phyloP scores from a whole-genome alignment of 2,329 filamentous ascomycete species.

The Dothideomycetes sp. region DNA sequence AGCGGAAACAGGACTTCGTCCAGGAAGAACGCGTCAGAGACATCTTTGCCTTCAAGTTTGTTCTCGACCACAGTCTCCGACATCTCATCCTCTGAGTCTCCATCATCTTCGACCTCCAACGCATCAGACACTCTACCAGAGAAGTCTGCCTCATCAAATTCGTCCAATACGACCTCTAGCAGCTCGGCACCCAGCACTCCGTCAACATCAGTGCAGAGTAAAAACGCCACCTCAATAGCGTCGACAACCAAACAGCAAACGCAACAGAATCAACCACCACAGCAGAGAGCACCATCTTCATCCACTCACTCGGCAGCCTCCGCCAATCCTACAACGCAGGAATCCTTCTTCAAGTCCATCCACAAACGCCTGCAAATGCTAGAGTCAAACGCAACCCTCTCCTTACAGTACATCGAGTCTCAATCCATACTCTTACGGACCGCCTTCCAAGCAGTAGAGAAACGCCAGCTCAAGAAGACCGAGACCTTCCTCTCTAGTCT shows the following conservation, averaged over 20 bases:
- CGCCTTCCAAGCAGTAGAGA: constrained; percentile 76
- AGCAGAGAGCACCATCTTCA: no score
- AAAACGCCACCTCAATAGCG: background rate
- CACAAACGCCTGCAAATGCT: constrained; percentile 85
- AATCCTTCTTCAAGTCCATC: constrained; percentile 95
- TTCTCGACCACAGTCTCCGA: no score
- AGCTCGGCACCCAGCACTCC: background rate
- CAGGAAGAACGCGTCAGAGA: no score
- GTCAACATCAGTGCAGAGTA: background rate
- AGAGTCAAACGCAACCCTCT: constrained; percentile 85
- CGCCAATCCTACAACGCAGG: constrained; percentile 51
- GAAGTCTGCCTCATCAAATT: no score
- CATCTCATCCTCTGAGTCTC: no score
- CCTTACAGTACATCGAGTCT: constrained; percentile 91
- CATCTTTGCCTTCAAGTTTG: no score
- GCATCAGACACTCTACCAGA: no score
- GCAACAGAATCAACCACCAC: background rate
- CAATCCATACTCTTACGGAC: constrained; percentile 86
- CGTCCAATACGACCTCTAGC: no score
- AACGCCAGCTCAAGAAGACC: constrained; percentile 75
- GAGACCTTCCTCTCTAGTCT: constrained; percentile 69
- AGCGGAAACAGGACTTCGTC: no score
- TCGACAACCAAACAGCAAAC: background rate
- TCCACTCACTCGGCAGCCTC: constrained; percentile 6
- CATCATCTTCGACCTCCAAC: no score